A percentile compares a stretch with the other conserved stretches of the same genome.
Evolutionary conservation across 805 yeast species (phyloP).

Genomic region (Lipomyces kockii): DNA sequence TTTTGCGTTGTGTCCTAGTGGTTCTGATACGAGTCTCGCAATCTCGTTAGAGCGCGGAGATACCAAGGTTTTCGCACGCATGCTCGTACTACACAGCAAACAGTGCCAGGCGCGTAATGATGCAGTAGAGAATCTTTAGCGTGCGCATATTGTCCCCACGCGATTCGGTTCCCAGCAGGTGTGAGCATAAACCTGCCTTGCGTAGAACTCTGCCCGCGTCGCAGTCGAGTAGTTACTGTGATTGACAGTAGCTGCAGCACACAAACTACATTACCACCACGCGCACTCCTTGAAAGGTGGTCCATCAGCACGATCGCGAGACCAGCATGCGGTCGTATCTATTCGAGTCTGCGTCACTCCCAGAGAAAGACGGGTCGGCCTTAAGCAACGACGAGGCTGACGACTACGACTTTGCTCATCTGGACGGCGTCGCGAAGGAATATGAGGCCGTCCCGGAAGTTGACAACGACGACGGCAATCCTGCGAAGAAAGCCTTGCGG

Average conservation of each 20-base stretch:
- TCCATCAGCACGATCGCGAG: neutral
- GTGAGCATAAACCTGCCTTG: no score
- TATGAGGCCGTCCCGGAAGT: conserved; percentile 24
- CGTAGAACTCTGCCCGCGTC: no score
- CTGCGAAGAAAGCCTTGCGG: conserved; percentile 9
- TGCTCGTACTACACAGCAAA: neutral
- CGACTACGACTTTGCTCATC: conserved; percentile 32
- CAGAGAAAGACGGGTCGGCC: conserved; percentile 21
- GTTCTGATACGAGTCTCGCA: no score
- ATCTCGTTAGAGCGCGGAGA: neutral
- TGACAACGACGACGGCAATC: conserved; percentile 12
- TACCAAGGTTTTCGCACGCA: neutral
- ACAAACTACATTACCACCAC: no score
- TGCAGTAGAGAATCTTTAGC: neutral
- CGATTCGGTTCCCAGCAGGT: neutral
- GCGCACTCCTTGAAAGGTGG: neutral
- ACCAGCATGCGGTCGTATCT: conserved; percentile 31
- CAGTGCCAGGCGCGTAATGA: neutral
- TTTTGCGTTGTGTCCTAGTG: no score
- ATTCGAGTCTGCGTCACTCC: conserved; percentile 32
- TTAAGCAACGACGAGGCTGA: conserved; percentile 33
- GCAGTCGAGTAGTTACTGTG: no score
- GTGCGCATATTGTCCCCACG: neutral
- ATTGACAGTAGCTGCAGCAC: no score
- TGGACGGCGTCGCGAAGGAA: conserved; percentile 37